A percentile compares a stretch with the other conserved stretches of the same genome.
phyloP scores from a whole-genome alignment of 345 rosid species.

The Lepidium aucheri region DNA sequence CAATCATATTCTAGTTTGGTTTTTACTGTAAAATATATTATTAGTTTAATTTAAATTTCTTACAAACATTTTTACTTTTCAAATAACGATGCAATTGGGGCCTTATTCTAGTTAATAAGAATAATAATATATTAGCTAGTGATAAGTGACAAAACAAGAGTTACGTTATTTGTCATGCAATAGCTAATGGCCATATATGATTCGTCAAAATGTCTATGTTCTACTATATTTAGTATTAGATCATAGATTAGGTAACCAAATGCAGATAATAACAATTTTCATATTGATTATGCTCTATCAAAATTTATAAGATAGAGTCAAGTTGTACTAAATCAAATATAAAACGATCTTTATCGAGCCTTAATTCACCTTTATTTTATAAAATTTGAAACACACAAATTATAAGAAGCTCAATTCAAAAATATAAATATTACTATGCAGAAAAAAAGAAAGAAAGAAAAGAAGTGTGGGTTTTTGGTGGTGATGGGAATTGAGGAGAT shows the following conservation, averaged over 20 bases:
- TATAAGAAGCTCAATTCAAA: not conserved
- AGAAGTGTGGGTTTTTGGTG: not conserved
- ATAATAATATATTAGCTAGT: not conserved
- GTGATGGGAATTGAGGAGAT: slow-evolving; percentile 21
- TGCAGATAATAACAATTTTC: no score
- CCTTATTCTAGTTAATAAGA: no score
- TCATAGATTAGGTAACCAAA: not conserved
- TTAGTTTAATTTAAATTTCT: no score
- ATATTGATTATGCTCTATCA: not conserved
- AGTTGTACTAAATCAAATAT: not conserved
- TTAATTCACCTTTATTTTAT: not conserved
- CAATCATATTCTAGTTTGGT: no score
- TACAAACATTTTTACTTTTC: no score
- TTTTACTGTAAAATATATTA: no score
- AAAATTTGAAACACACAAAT: not conserved
- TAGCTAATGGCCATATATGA: no score
- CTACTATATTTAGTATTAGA: not conserved
- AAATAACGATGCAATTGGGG: no score
- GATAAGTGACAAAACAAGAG: not conserved
- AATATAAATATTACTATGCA: not conserved
- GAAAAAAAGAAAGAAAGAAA: not conserved
- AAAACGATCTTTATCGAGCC: not conserved
- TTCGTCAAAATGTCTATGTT: not conserved
- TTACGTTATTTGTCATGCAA: not conserved
- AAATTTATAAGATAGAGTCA: not conserved